Conservation (phyloP, 805 yeast genomes). For the Ogataea ganodermae region DNA sequence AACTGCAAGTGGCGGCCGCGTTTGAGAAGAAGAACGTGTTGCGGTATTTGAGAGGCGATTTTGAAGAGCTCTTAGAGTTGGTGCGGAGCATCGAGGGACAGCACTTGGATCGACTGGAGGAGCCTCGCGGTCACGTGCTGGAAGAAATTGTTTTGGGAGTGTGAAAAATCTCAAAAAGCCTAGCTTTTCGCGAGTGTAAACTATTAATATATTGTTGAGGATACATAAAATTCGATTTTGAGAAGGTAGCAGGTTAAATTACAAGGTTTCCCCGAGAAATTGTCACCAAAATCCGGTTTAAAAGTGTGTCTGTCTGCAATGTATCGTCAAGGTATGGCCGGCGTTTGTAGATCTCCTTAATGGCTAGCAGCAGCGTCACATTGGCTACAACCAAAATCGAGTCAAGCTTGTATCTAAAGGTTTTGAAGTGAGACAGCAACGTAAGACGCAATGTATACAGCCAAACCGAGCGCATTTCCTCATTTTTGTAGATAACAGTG, state of each 20-base stretch:
- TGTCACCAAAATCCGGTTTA: conserved; percentile 9
- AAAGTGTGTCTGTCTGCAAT: conserved; percentile 5
- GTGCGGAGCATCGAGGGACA: conserved; percentile 16
- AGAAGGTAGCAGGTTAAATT: conserved; percentile 1
- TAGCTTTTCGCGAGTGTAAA: too few relatives aligned
- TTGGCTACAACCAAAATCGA: conserved; percentile 16
- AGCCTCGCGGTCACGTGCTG: conserved; percentile 25
- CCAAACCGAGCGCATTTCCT: conserved; percentile 22
- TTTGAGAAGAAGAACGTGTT: conserved; percentile 40
- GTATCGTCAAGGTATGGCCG: conserved; percentile 2
- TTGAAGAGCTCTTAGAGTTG: conserved; percentile 19
- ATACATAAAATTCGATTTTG: neutral
- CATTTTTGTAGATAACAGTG: conserved; percentile 15
- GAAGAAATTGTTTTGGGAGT: conserved; percentile 16
- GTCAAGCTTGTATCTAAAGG: conserved; percentile 17
- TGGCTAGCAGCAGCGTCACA: conserved; percentile 15
- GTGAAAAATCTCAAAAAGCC: neutral
- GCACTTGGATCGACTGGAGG: conserved; percentile 22
- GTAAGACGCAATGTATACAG: conserved; percentile 24
- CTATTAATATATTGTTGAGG: too few relatives aligned
- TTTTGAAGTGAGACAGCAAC: conserved; percentile 17
- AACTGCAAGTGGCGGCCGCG: conserved; percentile 69
- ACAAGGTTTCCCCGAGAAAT: conserved; percentile 13
- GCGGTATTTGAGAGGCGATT: conserved; percentile 20
- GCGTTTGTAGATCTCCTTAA: conserved; percentile 15